Evolutionary conservation across 2,329 filamentous ascomycete genomes (phyloP).

Genomic region (Alternaria tenuissima): DNA sequence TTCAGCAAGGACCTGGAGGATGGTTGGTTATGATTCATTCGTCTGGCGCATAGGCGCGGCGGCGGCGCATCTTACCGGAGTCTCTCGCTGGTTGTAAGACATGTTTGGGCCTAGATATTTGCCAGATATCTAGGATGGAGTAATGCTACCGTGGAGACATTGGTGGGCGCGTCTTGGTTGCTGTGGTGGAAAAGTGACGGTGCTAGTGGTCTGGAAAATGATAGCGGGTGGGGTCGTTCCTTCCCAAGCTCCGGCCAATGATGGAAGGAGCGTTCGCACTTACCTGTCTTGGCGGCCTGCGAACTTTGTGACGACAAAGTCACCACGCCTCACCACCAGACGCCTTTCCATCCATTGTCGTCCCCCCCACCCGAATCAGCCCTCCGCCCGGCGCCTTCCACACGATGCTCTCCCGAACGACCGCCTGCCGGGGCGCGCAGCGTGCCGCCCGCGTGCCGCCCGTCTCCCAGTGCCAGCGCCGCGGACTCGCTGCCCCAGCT

Average conservation of each 20-base stretch:
- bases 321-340: constrained; percentile 19
- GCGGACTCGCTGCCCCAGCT: constrained; percentile 72
- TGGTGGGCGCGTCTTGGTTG: constrained; percentile 17
- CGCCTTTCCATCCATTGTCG: constrained; percentile 56
- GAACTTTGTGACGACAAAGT: constrained; percentile 15
- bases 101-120: constrained; percentile 46
- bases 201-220: background rate
- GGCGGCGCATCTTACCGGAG: constrained; percentile 42
- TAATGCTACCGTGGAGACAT: constrained; percentile 45
- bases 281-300: constrained; percentile 19
- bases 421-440: constrained; percentile 70
- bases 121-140: constrained; percentile 45
- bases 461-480: constrained; percentile 63
- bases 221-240: constrained; percentile 16
- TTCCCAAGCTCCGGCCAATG: constrained; percentile 17
- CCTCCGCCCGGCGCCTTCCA: constrained; percentile 46
- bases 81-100: constrained; percentile 49
- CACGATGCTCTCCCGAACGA: constrained; percentile 73
- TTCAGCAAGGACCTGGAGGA: constrained; percentile 77
- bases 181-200: background rate
- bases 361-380: constrained; percentile 58
- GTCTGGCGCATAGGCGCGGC: constrained; percentile 6
- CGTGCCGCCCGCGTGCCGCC: constrained; percentile 68
- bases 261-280: constrained; percentile 12
- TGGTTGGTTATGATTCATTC: constrained; percentile 53